These are phyloP conservation scores for Cairneyella variabilis DNA, from an alignment of 495 filamentous ascomycete genomes.

Conservation along the genomic window DNA sequence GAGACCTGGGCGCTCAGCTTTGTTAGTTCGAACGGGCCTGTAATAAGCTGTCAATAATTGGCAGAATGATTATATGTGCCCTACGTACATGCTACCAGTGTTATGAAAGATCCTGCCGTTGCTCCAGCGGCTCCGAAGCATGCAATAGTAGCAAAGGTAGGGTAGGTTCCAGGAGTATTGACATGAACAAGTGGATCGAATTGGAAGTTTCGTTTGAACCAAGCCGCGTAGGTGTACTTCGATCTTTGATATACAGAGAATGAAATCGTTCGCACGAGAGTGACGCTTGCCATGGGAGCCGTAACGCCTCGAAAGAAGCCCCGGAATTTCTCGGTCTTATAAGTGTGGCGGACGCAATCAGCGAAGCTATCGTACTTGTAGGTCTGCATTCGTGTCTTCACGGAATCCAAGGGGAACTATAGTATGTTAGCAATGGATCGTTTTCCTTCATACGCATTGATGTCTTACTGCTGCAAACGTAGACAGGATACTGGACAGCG, in stretches of 20 bases:
- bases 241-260: conserved; percentile 88
- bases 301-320: conserved; percentile 69
- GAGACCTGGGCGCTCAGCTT: conserved; percentile 90
- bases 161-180: conserved; percentile 63
- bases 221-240: conserved; percentile 70
- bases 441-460: neutral
- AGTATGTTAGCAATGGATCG: conserved; percentile 4
- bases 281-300: conserved; percentile 76
- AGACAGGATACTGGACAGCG: conserved; percentile 66
- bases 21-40: conserved; percentile 90
- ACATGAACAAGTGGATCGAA: conserved; percentile 67
- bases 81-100: conserved; percentile 78
- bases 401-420: conserved; percentile 78
- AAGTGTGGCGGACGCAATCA: conserved; percentile 69
- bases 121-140: conserved; percentile 78
- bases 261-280: conserved; percentile 84
- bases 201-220: conserved; percentile 60
- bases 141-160: conserved; percentile 62
- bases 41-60: neutral
- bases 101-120: conserved; percentile 73
- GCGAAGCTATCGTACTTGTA: conserved; percentile 66
- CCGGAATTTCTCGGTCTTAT: conserved; percentile 63
- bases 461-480: conserved; percentile 61
- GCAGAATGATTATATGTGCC: neutral
- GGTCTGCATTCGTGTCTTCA: conserved; percentile 85